Evolutionary conservation across 2,329 filamentous ascomycete genomes (phyloP), one percentile per base, ranked within the genome.

Genomic region (Sarocladium brachiariae): DNA sequence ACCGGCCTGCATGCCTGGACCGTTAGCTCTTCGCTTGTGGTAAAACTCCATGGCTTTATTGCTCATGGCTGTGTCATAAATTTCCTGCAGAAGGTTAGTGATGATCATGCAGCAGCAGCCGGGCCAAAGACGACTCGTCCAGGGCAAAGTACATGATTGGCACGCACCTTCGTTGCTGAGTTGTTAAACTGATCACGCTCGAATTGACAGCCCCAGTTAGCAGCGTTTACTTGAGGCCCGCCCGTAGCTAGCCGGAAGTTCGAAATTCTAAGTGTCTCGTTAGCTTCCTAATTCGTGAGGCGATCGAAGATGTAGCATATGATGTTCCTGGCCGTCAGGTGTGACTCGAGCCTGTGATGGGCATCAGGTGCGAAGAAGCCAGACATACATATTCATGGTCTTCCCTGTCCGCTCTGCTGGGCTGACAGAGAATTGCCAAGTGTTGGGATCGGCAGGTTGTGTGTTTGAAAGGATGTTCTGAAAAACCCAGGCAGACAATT

Each of bases 11-110:
- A 81, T 61, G 10, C 61, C 70, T 1, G 71, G 69, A 39, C 74
- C 74, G 56, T 77, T 75, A 4, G 66, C 67, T 55, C 80, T 72
- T 34, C 78, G 74, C 55, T 71, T 74, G 52, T 69, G 69, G 52
- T 72, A 72, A 39, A 79, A 69, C 4, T 81, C 77, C 46, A 70
- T 58, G 0, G 70, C 67, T 54, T 76, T 78, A 10, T 56, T 60
- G 2, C 58, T 58, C 61, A 82, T 72, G 27, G 67, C 63, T 48
- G 70, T 65, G 14, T 81, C 76, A 56, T 82, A 82, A 0, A 62
- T 63, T 49, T 68, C 65, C 78, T 81, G 49, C 4, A 49, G 10
- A 8, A 24, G 27, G 58, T 64, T 39, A 65, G 58, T 38, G n/a
- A n/a, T 21, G 13, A 41, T 13, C 21, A 39, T 6, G 27, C 13